These are phyloP conservation scores for Ceriops decandra DNA, from an alignment of 345 rosid species.

Conservation along the genomic window DNA sequence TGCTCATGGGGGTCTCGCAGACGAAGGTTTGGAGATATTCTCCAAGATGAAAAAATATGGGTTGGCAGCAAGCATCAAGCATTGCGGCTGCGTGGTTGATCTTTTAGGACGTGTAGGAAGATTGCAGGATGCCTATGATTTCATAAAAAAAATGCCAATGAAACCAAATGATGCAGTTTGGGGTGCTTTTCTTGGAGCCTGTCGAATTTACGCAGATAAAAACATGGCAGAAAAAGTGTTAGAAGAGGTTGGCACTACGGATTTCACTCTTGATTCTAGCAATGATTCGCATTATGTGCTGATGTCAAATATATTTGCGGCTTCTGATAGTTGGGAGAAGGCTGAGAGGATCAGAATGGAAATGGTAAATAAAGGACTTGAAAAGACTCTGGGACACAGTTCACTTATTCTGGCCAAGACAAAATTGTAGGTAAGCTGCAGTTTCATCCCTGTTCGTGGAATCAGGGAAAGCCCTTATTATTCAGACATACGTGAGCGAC, in stretches of 20 bases:
- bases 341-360: conserved; percentile 49
- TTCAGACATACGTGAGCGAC: too few relatives aligned
- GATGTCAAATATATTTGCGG: conserved; percentile 66
- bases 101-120: conserved; percentile 66
- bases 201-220: conserved; percentile 49
- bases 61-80: conserved; percentile 46
- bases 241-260: conserved; percentile 27
- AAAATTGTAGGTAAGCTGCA: not conserved
- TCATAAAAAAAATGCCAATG: conserved; percentile 57
- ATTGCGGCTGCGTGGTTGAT: conserved; percentile 73
- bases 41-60: conserved; percentile 45
- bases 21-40: conserved; percentile 62
- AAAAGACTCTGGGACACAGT: conserved; percentile 55
- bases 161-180: conserved; percentile 62
- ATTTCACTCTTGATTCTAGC: conserved; percentile 16
- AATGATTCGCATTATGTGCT: conserved; percentile 45
- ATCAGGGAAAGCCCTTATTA: too few relatives aligned
- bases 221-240: conserved; percentile 46
- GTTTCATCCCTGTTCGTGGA: not conserved
- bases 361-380: conserved; percentile 41
- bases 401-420: conserved; percentile 30
- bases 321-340: conserved; percentile 55
- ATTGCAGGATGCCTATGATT: conserved; percentile 55
- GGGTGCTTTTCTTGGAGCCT: conserved; percentile 75
- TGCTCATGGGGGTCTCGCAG: conserved; percentile 60